Conservation (phyloP, 371 early-diverging fungal species). For the Batrachochytrium dendrobatidis region DNA sequence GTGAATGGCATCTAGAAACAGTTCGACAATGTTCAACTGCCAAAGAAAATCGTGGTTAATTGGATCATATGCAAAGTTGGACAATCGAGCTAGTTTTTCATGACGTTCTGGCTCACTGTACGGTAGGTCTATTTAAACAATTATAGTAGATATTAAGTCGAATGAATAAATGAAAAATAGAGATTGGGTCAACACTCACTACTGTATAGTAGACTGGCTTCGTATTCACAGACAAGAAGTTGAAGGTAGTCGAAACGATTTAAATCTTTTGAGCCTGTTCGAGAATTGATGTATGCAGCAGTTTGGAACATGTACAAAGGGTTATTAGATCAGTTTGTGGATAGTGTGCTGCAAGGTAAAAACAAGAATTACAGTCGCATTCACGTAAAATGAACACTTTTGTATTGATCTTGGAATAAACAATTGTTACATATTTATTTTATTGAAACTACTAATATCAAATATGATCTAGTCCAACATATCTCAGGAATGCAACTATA, state of each 20-base stretch:
- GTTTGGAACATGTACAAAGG: not conserved
- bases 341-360: no score
- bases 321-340: no score
- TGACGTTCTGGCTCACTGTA: not conserved
- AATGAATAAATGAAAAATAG: not conserved
- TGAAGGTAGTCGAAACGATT: slow-evolving; percentile 3
- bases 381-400: no score
- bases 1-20: slow-evolving; percentile 39
- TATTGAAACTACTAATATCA: no score
- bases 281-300: not conserved
- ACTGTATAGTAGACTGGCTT: not conserved
- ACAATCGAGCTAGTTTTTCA: slow-evolving; percentile 40
- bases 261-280: slow-evolving; percentile 1
- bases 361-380: no score
- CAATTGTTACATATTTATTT: no score
- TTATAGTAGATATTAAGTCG: not conserved
- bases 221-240: slow-evolving; percentile 1
- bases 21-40: slow-evolving; percentile 36
- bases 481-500: no score
- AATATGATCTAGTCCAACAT: no score
- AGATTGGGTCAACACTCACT: not conserved
- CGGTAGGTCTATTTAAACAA: not conserved
- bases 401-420: no score
- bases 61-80: slow-evolving; percentile 59
- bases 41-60: slow-evolving; percentile 45